Percentiles rank a stretch among this genome's conserved stretches.
phyloP scores from a whole-genome alignment of 2,329 filamentous ascomycete species.

The Hymenoscyphus occultus region DNA sequence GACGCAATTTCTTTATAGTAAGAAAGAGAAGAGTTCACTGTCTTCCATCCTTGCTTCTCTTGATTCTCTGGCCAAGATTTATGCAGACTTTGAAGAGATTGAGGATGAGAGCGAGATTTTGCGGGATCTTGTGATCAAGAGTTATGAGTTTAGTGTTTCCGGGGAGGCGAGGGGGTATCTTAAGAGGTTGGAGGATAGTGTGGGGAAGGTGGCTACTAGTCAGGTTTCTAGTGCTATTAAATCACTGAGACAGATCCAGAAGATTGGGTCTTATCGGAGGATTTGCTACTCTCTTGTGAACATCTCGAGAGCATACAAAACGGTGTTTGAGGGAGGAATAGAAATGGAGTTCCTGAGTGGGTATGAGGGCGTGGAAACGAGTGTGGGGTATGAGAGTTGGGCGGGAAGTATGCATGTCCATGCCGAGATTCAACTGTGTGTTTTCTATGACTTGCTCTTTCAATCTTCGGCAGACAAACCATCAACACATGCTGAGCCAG shows the following conservation, averaged over 20 bases:
- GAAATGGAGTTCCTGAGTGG: constrained; percentile 13
- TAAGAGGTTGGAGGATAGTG: constrained; percentile 16
- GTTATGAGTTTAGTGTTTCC: neutral
- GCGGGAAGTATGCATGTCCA: constrained; percentile 19
- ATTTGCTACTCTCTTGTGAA: constrained; percentile 13
- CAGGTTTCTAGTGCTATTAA: constrained; percentile 19
- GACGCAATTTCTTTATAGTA: constrained; percentile 14
- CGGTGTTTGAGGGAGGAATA: constrained; percentile 10
- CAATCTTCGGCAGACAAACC: neutral
- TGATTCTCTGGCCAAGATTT: constrained; percentile 4
- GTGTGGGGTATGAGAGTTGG: constrained; percentile 18
- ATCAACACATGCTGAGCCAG: neutral
- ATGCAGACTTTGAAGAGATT: constrained; percentile 13
- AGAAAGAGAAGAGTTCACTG: constrained; percentile 12
- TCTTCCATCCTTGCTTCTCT: neutral
- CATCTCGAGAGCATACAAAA: constrained; percentile 6
- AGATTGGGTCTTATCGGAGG: constrained; percentile 17
- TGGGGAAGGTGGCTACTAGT: constrained; percentile 7
- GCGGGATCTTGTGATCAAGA: neutral
- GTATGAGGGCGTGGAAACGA: constrained; percentile 11
- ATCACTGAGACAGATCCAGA: constrained; percentile 18
- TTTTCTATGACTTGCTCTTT: constrained; percentile 15
- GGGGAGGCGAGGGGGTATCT: neutral
- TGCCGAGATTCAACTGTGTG: constrained; percentile 17
- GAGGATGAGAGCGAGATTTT: neutral